Evolutionary conservation across 805 yeast genomes (phyloP).

Genomic region (Suhomyces tanzawaensis): DNA sequence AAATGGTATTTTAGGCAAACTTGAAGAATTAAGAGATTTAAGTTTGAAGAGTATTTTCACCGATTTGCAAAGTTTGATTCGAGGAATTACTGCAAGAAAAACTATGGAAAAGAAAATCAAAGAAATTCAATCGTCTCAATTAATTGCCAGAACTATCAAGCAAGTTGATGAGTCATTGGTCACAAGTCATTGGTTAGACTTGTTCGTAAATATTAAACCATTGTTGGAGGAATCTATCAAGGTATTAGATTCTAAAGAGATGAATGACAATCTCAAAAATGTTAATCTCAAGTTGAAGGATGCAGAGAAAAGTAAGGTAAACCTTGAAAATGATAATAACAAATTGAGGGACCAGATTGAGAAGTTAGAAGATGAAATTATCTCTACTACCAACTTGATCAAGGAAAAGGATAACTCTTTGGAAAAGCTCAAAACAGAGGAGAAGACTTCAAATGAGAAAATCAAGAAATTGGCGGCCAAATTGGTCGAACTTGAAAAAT

Average conservation of each 20-base stretch:
- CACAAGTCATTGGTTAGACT: conserved; percentile 74
- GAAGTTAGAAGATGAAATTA: conserved; percentile 33
- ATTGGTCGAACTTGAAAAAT: conserved; percentile 27
- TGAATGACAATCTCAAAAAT: conserved; percentile 53
- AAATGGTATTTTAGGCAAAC: conserved; percentile 71
- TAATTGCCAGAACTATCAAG: conserved; percentile 60
- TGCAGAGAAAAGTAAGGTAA: conserved; percentile 28
- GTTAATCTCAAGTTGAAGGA: conserved; percentile 46
- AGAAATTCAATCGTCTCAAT: conserved; percentile 66
- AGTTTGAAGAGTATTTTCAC: conserved; percentile 55
- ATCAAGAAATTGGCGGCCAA: conserved; percentile 27
- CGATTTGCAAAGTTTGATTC: conserved; percentile 58
- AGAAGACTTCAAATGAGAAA: conserved; percentile 28
- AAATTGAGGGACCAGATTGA: conserved; percentile 39
- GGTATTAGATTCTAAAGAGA: conserved; percentile 53
- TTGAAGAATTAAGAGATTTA: conserved; percentile 74
- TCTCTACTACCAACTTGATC: conserved; percentile 28
- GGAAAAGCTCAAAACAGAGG: conserved; percentile 40
- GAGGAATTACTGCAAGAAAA: conserved; percentile 63
- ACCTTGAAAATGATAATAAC: conserved; percentile 32
- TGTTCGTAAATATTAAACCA: conserved; percentile 73
- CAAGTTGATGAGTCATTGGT: conserved; percentile 44
- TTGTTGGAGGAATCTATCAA: conserved; percentile 63
- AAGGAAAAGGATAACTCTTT: conserved; percentile 49
- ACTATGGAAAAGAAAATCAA: conserved; percentile 47